phyloP scores from a whole-genome alignment of 2,329 filamentous ascomycete genomes.

The Nigrospora oryzae region DNA sequence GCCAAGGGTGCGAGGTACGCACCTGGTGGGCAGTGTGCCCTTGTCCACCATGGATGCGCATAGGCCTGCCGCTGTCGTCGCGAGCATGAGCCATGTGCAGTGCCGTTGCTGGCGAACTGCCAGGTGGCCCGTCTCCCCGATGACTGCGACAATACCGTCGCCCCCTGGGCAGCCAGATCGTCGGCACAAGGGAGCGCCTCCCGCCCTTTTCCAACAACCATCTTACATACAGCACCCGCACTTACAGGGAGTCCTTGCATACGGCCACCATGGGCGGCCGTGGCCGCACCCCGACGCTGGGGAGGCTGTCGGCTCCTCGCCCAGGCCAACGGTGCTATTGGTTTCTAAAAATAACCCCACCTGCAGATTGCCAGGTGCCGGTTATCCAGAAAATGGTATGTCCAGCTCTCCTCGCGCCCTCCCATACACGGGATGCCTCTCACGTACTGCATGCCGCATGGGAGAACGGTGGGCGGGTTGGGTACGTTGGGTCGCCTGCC shows the following conservation, averaged over 20 bases:
- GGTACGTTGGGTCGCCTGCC: background rate
- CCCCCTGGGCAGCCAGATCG: no score
- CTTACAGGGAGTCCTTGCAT: background rate
- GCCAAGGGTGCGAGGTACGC: background rate
- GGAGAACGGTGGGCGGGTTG: background rate
- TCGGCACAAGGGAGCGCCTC: no score
- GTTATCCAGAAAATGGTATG: background rate
- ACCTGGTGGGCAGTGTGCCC: background rate
- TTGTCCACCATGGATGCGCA: background rate
- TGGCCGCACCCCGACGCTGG: no score
- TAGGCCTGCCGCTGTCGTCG: background rate
- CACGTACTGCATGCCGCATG: background rate
- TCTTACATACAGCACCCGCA: background rate
- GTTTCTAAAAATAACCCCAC: background rate
- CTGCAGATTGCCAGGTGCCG: background rate
- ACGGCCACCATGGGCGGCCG: no score
- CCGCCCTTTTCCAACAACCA: background rate
- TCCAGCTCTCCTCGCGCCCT: background rate
- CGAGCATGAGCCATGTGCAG: no score
- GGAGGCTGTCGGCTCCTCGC: background rate
- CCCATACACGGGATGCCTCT: background rate
- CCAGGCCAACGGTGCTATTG: background rate
- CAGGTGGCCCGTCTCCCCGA: no score
- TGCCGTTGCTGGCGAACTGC: no score
- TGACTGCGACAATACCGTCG: no score